phyloP scores from a whole-genome alignment of 83 land plant genomes.

The Diphasiastrum complanatum region DNA sequence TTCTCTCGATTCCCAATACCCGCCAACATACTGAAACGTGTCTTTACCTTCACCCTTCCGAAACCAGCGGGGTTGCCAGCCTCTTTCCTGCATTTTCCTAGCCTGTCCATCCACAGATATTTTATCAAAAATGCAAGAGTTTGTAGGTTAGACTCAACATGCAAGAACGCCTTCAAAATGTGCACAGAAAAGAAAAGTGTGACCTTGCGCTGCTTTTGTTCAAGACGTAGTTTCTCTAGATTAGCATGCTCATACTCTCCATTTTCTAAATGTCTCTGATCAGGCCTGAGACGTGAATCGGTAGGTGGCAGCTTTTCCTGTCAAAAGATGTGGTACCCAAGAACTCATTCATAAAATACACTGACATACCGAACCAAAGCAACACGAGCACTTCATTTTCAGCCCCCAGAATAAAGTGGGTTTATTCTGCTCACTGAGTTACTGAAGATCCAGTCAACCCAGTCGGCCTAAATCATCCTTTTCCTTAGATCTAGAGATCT shows the following conservation, averaged over 20 bases:
- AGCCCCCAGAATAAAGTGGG: too few species aligned
- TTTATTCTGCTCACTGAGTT: too few species aligned
- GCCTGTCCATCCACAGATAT: slow-evolving; percentile 45
- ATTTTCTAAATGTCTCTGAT: slow-evolving; percentile 85
- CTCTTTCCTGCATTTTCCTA: slow-evolving; percentile 72
- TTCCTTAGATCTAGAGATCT: too few species aligned
- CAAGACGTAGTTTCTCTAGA: slow-evolving; percentile 72
- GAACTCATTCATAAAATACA: too few species aligned
- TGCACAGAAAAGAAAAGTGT: background rate
- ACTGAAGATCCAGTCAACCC: too few species aligned
- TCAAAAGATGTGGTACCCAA: too few species aligned
- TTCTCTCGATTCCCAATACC: slow-evolving; percentile 92
- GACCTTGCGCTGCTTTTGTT: slow-evolving; percentile 73
- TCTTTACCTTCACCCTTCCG: slow-evolving; percentile 49
- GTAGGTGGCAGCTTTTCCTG: slow-evolving; percentile 95
- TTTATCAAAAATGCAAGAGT: background rate
- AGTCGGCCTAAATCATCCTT: too few species aligned
- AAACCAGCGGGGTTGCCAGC: slow-evolving; percentile 97
- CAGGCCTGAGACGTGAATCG: slow-evolving; percentile 85
- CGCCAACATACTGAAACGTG: slow-evolving; percentile 61
- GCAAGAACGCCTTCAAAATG: background rate
- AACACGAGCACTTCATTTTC: too few species aligned
- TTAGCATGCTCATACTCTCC: slow-evolving; percentile 89
- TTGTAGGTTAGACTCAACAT: background rate
- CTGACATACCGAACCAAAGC: too few species aligned